Conservation (phyloP, 176 grass and related monocot species). For the Metroxylon sagu region DNA sequence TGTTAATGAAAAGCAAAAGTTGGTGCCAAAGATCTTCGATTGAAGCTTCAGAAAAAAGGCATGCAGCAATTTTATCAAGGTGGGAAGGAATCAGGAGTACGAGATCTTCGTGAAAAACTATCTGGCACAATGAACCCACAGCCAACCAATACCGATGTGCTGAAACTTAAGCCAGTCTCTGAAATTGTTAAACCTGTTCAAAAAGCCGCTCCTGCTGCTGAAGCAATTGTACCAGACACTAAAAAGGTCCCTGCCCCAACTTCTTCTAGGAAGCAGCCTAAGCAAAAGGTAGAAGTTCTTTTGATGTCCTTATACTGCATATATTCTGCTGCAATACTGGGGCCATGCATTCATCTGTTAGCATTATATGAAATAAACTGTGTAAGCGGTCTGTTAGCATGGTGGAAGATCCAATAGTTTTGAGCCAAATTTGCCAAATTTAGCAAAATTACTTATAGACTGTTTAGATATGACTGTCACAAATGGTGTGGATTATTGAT, state of each 20-base stretch:
- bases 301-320: no score
- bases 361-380: no score
- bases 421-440: no score
- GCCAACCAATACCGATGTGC: conserved; percentile 33
- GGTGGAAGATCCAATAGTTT: no score
- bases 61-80: conserved; percentile 30
- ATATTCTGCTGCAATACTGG: no score
- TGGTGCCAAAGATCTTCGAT: conserved; percentile 72
- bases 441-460: no score
- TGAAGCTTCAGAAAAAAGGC: conserved; percentile 75
- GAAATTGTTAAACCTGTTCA: conserved; percentile 4
- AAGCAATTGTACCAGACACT: conserved; percentile 1
- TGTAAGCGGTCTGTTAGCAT: no score
- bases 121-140: conserved; percentile 62
- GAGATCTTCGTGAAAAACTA: conserved; percentile 84
- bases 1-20: conserved; percentile 13
- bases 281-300: conserved; percentile 32
- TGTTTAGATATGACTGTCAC: no score
- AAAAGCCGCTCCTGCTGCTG: neutral
- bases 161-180: conserved; percentile 40
- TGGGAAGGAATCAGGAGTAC: conserved; percentile 27
- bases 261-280: conserved; percentile 29
- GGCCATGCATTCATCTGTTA: no score
- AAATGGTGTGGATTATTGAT: no score
- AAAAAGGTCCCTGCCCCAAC: conserved; percentile 28